phyloP scores from a whole-genome alignment of 2,329 filamentous ascomycete genomes.

The Tothia fuscella region DNA sequence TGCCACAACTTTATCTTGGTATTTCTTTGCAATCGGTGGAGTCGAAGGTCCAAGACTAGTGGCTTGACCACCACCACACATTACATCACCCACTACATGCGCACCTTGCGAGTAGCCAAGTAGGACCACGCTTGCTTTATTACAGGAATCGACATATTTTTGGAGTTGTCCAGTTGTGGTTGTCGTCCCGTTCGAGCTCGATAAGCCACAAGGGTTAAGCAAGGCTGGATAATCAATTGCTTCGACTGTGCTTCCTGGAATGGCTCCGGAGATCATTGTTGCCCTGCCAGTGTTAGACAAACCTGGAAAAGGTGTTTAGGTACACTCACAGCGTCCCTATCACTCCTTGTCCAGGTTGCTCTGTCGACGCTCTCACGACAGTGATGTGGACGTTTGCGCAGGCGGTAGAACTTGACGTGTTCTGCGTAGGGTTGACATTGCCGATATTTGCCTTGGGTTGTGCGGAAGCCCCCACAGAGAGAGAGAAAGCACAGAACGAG shows the following conservation, averaged over 20 bases:
- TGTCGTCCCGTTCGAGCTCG: not conserved
- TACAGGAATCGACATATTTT: conserved; percentile 1
- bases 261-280: too few species aligned
- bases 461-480: too few species aligned
- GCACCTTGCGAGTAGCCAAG: conserved; percentile 9
- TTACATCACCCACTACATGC: conserved; percentile 5
- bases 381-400: conserved; percentile 2
- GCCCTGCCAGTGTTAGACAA: too few species aligned
- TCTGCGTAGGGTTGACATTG: too few species aligned
- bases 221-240: conserved; percentile 7
- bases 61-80: conserved; percentile 6
- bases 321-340: too few species aligned
- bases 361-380: not conserved
- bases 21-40: not conserved
- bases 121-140: conserved; percentile 1
- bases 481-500: too few species aligned
- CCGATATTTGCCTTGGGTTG: too few species aligned
- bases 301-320: too few species aligned
- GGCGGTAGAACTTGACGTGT: not conserved
- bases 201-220: conserved; percentile 2
- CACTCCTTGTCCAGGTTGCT: not conserved
- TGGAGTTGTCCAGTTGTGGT: not conserved
- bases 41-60: not conserved
- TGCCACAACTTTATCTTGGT: not conserved
- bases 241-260: conserved; percentile 5